These are phyloP conservation scores for Allomyces macrogynus DNA, from an alignment of 192 early-diverging fungal genomes.

Conservation along the genomic window DNA sequence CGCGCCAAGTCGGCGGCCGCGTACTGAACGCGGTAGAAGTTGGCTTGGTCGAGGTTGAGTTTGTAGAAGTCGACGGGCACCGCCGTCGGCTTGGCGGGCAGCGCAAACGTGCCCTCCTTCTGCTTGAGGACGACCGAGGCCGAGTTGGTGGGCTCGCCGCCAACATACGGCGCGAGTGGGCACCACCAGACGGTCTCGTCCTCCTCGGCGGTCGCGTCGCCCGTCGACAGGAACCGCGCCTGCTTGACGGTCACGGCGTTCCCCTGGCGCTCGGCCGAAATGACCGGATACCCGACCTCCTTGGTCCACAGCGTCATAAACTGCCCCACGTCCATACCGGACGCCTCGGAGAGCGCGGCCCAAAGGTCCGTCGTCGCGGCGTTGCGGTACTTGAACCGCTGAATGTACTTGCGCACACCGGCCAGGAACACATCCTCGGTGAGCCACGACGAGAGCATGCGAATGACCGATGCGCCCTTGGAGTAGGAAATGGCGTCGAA, in stretches of 20 bases:
- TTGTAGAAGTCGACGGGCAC: slow-evolving; percentile 13
- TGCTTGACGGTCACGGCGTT: slow-evolving; percentile 34
- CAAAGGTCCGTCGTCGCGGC: slow-evolving; percentile 58
- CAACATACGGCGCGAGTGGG: slow-evolving; percentile 20
- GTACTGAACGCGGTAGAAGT: slow-evolving; percentile 30
- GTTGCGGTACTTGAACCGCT: slow-evolving; percentile 45
- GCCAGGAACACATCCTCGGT: slow-evolving; percentile 23
- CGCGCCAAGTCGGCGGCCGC: slow-evolving; percentile 9
- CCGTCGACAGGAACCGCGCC: slow-evolving; percentile 44
- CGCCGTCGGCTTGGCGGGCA: slow-evolving; percentile 1
- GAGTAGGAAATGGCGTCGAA: slow-evolving; percentile 72
- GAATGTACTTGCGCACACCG: slow-evolving; percentile 37
- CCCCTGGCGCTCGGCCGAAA: slow-evolving; percentile 31
- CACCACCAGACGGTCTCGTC: slow-evolving; percentile 42
- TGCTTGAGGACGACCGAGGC: slow-evolving; percentile 14
- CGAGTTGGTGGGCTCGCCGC: neutral
- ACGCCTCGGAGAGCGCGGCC: slow-evolving; percentile 36
- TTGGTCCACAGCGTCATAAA: slow-evolving; percentile 61
- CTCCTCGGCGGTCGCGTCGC: slow-evolving; percentile 32
- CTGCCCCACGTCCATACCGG: slow-evolving; percentile 35
- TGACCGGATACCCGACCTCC: slow-evolving; percentile 41
- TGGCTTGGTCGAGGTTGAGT: slow-evolving; percentile 23
- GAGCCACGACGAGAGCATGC: slow-evolving; percentile 52
- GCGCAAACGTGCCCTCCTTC: slow-evolving; percentile 11
- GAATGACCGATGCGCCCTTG: slow-evolving; percentile 60